Percentiles rank a stretch among this genome's conserved stretches.
Conservation (phyloP, 2,329 filamentous ascomycete genomes). For the Mycosphaerella sp. region DNA sequence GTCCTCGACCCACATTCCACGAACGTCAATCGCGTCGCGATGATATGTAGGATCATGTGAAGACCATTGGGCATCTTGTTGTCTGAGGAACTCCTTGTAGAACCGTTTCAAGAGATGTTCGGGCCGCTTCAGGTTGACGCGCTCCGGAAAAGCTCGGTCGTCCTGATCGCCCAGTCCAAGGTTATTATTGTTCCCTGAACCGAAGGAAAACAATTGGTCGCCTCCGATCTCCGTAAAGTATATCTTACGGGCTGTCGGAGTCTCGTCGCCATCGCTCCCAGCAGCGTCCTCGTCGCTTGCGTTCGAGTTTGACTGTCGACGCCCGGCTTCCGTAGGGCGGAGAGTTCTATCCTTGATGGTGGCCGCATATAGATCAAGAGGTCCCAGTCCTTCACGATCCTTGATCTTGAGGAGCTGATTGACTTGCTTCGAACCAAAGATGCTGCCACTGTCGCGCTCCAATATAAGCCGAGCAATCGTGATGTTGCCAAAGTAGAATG, state of each 20-base stretch:
- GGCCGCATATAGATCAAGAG: conserved; percentile 84
- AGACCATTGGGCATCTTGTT: conserved; percentile 37
- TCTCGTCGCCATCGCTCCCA: conserved; percentile 39
- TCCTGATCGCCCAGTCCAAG: conserved; percentile 93
- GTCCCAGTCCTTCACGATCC: conserved; percentile 88
- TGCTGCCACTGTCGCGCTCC: conserved; percentile 59
- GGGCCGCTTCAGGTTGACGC: conserved; percentile 68
- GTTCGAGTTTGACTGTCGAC: conserved; percentile 30
- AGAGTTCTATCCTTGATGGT: conserved; percentile 76
- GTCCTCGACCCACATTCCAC: conserved; percentile 41
- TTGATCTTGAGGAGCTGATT: conserved; percentile 87
- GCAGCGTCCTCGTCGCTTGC: conserved; percentile 48
- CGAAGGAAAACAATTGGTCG: conserved; percentile 88
- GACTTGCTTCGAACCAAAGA: conserved; percentile 56
- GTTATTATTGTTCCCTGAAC: conserved; percentile 91
- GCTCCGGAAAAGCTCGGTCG: conserved; percentile 88
- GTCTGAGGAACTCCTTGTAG: conserved; percentile 58
- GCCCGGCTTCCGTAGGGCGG: conserved; percentile 35
- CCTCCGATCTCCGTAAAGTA: conserved; percentile 47
- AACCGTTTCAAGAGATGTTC: conserved; percentile 70
- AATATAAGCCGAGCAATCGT: conserved; percentile 78
- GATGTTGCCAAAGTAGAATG: conserved; percentile 83
- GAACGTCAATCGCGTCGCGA: conserved; percentile 14
- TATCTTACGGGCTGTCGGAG: conserved; percentile 14
- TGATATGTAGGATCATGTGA: conserved; percentile 32